Conservation (phyloP, 192 early-diverging fungal species). For the Podila clonocystis region DNA sequence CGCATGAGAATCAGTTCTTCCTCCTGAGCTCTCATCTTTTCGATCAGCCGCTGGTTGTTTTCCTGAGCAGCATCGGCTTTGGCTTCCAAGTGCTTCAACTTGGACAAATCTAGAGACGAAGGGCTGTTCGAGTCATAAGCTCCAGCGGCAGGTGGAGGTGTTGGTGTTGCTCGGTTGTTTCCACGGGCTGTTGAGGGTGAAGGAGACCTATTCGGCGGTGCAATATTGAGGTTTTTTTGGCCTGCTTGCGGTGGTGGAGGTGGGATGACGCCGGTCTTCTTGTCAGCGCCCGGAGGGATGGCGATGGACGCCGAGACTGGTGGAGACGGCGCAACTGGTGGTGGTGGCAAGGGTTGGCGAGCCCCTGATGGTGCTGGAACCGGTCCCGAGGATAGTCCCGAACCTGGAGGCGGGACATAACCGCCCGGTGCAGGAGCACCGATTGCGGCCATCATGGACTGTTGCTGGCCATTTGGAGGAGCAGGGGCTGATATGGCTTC, state of each 20-base stretch:
- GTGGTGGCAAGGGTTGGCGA: background rate
- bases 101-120: constrained; percentile 3
- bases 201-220: background rate
- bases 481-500: constrained; percentile 5
- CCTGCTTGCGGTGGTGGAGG: background rate
- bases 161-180: background rate
- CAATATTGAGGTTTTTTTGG: background rate
- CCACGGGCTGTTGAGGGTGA: background rate
- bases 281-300: background rate
- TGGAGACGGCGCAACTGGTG: background rate
- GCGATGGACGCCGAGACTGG: background rate
- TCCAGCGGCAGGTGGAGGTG: background rate
- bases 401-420: constrained; percentile 17
- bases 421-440: background rate
- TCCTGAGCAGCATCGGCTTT: constrained; percentile 15
- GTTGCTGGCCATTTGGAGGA: background rate
- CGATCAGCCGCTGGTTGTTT: constrained; percentile 1
- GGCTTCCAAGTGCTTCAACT: constrained; percentile 13
- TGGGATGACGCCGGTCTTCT: background rate
- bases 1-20: constrained; percentile 19
- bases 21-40: constrained; percentile 27
- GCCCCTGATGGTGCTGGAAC: background rate
- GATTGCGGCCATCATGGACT: background rate
- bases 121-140: background rate
- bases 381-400: background rate